Percentiles rank a stretch among this genome's conserved stretches.
These are phyloP conservation scores for Berberis vulgaris DNA, from an alignment of 164 flowering plant genomes.

Conservation along the genomic window DNA sequence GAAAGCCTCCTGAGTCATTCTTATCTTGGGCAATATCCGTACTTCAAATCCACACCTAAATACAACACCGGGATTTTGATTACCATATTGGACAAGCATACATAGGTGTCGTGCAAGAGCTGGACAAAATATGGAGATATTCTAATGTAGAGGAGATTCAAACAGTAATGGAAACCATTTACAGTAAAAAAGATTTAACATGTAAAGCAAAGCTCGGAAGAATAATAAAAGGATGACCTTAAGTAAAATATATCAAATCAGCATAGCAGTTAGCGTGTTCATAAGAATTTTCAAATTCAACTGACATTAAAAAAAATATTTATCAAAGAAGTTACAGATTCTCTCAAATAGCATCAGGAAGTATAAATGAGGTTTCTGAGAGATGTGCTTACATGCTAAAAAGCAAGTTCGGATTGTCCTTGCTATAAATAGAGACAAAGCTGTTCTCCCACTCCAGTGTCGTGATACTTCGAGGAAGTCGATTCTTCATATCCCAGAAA, in stretches of 20 bases:
- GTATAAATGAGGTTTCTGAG: neutral
- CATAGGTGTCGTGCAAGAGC: constrained; percentile 12
- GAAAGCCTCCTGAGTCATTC: constrained; percentile 97
- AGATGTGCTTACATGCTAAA: constrained; percentile 82
- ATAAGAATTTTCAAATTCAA: too few relatives aligned
- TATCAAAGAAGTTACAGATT: too few relatives aligned
- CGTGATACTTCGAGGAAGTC: constrained; percentile 95
- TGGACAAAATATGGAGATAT: constrained; percentile 27
- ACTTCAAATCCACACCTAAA: constrained; percentile 98
- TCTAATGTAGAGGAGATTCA: neutral
- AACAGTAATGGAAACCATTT: neutral
- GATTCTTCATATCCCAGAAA: constrained; percentile 99
- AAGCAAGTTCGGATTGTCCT: constrained; percentile 98
- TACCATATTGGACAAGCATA: neutral
- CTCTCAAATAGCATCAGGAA: too few relatives aligned
- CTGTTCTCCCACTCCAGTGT: constrained; percentile 98
- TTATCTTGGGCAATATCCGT: constrained; percentile 87
- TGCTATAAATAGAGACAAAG: constrained; percentile 97
- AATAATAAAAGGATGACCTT: too few relatives aligned
- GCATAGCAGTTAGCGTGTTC: too few relatives aligned
- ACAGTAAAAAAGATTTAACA: neutral
- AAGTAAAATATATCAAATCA: too few relatives aligned
- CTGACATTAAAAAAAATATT: too few relatives aligned
- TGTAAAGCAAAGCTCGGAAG: too few relatives aligned
- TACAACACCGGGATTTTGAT: neutral